Conservation (phyloP, 108 stramenopile species). For the Cyclotella atomus region DNA sequence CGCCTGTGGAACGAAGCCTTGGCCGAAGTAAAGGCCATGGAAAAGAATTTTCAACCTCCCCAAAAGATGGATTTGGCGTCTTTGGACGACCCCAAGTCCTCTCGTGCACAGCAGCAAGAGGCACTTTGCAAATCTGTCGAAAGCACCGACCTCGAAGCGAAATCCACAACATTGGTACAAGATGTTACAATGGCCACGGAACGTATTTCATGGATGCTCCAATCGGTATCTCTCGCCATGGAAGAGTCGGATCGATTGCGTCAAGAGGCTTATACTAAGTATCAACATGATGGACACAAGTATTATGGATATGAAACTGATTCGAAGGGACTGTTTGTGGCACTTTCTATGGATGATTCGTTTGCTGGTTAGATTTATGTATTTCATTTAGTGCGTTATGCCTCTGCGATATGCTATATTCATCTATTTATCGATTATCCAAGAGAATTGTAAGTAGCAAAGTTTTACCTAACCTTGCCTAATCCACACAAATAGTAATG, state of each 20-base stretch:
- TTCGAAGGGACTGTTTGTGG: constrained; percentile 45
- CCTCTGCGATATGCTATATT: too few relatives aligned
- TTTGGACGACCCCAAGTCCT: constrained; percentile 3
- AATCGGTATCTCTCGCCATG: constrained; percentile 46
- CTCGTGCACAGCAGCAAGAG: background rate
- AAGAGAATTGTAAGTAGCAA: too few relatives aligned
- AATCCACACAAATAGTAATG: too few relatives aligned
- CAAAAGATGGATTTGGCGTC: constrained; percentile 39
- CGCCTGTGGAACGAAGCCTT: constrained; percentile 43
- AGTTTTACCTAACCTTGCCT: too few relatives aligned
- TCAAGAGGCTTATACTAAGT: constrained; percentile 48
- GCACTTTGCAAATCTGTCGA: constrained; percentile 1
- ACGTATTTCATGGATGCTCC: constrained; percentile 42
- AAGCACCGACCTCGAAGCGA: constrained; percentile 23
- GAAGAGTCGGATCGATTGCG: constrained; percentile 48
- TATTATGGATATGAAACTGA: constrained; percentile 43
- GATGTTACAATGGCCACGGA: constrained; percentile 49
- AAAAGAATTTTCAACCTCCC: constrained; percentile 26
- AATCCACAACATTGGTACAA: constrained; percentile 38
- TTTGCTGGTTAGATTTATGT: constrained; percentile 7
- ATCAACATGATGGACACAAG: constrained; percentile 46
- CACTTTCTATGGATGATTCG: constrained; percentile 30
- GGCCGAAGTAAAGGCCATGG: constrained; percentile 36
- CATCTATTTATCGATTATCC: too few relatives aligned
- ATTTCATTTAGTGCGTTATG: background rate